These are phyloP conservation scores for Botrytis squamosa DNA, from an alignment of 2,329 filamentous ascomycete species.

Conservation along the genomic window DNA sequence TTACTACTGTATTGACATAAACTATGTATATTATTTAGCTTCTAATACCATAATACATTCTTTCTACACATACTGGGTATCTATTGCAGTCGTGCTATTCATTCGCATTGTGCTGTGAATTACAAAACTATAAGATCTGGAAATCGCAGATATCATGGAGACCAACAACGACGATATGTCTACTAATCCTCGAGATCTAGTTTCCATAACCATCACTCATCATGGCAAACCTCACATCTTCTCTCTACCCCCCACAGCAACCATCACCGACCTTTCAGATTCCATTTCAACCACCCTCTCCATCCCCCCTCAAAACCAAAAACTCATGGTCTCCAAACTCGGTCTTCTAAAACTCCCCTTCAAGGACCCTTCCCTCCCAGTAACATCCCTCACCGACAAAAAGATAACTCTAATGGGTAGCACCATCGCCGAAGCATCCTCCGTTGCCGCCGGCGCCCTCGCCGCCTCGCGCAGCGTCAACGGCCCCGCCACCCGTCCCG, in stretches of 20 bases:
- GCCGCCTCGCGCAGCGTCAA: constrained; percentile 50
- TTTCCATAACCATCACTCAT: constrained; percentile 49
- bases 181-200: constrained; percentile 35
- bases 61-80: neutral
- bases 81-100: neutral
- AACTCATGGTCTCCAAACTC: constrained; percentile 64
- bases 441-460: constrained; percentile 49
- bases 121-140: neutral
- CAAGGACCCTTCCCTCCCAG: constrained; percentile 53
- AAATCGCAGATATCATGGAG: constrained; percentile 16
- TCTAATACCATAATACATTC: neutral
- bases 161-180: constrained; percentile 25
- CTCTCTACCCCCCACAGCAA: constrained; percentile 47
- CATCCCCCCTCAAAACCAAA: constrained; percentile 64
- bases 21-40: constrained; percentile 9
- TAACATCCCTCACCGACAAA: constrained; percentile 52
- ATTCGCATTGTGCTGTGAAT: neutral
- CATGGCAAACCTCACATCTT: constrained; percentile 48
- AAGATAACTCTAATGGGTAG: constrained; percentile 67
- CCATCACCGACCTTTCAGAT: constrained; percentile 58
- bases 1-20: neutral
- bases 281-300: constrained; percentile 55
- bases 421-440: constrained; percentile 57
- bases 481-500: constrained; percentile 22
- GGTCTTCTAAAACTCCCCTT: constrained; percentile 65